Evolutionary conservation across 2,329 filamentous ascomycete genomes (phyloP).

Genomic region (Neocatenulostroma microsporum): DNA sequence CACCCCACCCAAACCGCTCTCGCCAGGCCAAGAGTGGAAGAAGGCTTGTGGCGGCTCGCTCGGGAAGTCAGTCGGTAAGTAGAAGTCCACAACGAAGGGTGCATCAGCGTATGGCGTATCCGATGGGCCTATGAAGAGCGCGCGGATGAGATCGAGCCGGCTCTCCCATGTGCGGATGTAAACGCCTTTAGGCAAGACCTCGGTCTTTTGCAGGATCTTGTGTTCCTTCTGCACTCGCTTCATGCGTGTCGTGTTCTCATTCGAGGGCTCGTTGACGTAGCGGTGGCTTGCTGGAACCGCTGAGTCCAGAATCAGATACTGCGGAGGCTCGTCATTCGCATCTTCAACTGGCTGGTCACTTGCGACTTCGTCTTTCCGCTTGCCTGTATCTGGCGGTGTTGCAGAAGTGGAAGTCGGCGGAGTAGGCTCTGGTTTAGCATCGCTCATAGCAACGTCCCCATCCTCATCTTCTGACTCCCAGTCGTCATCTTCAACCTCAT

Average conservation of each 20-base stretch:
- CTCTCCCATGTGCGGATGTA: constrained; percentile 54
- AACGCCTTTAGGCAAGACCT: constrained; percentile 48
- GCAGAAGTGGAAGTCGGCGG: constrained; percentile 17
- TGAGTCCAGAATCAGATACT: constrained; percentile 34
- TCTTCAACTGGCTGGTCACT: background rate
- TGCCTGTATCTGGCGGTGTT: constrained; percentile 12
- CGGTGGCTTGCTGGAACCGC: constrained; percentile 38
- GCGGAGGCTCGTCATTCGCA: constrained; percentile 8
- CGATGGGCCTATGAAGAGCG: constrained; percentile 50
- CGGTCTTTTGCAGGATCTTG: constrained; percentile 43
- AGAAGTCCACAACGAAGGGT: constrained; percentile 54
- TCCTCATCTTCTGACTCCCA: constrained; percentile 31
- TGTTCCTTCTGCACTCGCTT: constrained; percentile 52
- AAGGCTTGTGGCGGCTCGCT: constrained; percentile 45
- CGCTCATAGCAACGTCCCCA: constrained; percentile 17
- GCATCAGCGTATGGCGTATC: constrained; percentile 56
- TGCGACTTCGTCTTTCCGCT: background rate
- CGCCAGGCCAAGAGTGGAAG: constrained; percentile 50
- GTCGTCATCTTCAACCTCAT: constrained; percentile 38
- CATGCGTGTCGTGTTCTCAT: constrained; percentile 29
- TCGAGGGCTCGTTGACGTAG: constrained; percentile 25
- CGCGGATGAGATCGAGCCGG: constrained; percentile 50
- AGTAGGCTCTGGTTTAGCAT: constrained; percentile 15
- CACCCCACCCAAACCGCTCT: constrained; percentile 22
- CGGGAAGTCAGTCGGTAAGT: constrained; percentile 45